These are phyloP conservation scores for Brasilioporus rufonigricans DNA, from an alignment of 768 basidiomycete species.

Conservation along the genomic window DNA sequence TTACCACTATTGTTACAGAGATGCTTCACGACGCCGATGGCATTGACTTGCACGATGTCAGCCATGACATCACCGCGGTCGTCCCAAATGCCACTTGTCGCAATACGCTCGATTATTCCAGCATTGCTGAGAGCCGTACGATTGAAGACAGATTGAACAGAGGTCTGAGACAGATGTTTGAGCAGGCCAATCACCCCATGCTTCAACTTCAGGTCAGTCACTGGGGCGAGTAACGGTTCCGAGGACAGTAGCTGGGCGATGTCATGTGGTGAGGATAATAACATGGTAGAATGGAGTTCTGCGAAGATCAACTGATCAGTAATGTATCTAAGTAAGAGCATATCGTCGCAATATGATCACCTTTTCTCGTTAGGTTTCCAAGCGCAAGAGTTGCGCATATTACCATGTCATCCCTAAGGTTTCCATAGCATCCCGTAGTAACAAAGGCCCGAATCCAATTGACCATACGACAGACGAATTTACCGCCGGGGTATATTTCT, in stretches of 20 bases:
- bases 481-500: conserved; percentile 57
- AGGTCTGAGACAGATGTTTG: conserved; percentile 78
- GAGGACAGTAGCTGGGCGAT: conserved; percentile 64
- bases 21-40: conserved; percentile 87
- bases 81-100: conserved; percentile 65
- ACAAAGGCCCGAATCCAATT: conserved; percentile 68
- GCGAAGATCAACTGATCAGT: conserved; percentile 7
- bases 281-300: conserved; percentile 60
- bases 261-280: conserved; percentile 64
- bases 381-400: conserved; percentile 82
- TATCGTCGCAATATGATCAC: conserved; percentile 36
- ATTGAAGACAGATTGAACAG: conserved; percentile 55
- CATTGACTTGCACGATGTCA: conserved; percentile 82
- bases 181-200: conserved; percentile 86
- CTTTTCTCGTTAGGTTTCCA: conserved; percentile 77
- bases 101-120: conserved; percentile 60
- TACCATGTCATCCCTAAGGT: conserved; percentile 66
- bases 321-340: neutral
- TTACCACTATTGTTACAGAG: conserved; percentile 75
- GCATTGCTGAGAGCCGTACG: conserved; percentile 58
- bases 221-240: conserved; percentile 48
- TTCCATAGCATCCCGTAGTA: conserved; percentile 31
- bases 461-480: conserved; percentile 71
- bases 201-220: conserved; percentile 76
- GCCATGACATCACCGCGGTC: conserved; percentile 74